Conservation (phyloP, 1,284 basidiomycete genomes). For the Flammula alnicola region DNA sequence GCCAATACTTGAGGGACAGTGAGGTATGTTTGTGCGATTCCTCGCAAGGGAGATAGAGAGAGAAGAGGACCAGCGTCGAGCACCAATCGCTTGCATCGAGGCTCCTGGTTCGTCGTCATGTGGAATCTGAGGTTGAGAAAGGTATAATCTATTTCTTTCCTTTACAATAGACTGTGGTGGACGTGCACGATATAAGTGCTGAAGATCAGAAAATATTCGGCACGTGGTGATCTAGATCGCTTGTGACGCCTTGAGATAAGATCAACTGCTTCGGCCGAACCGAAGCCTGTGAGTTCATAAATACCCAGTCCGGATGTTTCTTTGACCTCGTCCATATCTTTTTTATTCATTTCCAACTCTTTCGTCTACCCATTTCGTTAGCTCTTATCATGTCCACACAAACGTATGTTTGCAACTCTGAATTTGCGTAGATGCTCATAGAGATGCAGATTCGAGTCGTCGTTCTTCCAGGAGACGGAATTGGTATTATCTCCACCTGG, state of each 20-base stretch:
- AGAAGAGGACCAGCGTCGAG: constrained; percentile 93
- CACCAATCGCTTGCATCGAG: constrained; percentile 78
- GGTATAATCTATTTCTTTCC: constrained; percentile 6
- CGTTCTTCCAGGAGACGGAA: constrained; percentile 95
- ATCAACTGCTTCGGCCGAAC: no score
- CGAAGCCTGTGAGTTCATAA: no score
- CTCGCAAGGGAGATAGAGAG: constrained; percentile 83
- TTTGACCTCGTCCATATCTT: constrained; percentile 13
- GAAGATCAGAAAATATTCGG: no score
- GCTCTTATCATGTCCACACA: constrained; percentile 35
- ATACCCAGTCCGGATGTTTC: no score
- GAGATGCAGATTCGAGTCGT: constrained; percentile 77
- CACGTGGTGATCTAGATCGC: no score
- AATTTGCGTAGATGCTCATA: constrained; percentile 11
- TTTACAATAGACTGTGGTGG: not conserved
- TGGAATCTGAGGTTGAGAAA: constrained; percentile 1
- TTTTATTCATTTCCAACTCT: constrained; percentile 13
- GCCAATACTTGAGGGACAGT: constrained; percentile 90
- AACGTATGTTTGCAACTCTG: constrained; percentile 33
- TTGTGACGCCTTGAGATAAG: no score
- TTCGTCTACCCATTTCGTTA: not conserved
- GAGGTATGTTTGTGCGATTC: constrained; percentile 81
- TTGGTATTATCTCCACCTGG: constrained; percentile 60
- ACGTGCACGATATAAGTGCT: not conserved
- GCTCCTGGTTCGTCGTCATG: constrained; percentile 29